Conservation (phyloP, 352 stramenopile genomes). For the Aphanomyces astaci region DNA sequence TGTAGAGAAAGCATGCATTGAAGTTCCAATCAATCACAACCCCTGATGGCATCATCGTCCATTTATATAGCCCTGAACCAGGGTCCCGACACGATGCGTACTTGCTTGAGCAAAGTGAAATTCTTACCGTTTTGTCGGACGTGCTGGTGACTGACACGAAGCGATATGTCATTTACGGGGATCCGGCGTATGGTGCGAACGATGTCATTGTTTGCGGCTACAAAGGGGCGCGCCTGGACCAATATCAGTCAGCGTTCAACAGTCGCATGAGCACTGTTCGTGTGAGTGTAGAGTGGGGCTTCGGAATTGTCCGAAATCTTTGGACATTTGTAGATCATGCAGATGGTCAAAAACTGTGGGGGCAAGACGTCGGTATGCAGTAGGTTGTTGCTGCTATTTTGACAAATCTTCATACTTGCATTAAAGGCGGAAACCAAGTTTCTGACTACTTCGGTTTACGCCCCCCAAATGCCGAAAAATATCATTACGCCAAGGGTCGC, state of each 20-base stretch:
- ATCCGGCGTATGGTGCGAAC: not conserved
- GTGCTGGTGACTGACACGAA: not conserved
- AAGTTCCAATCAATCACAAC: not conserved
- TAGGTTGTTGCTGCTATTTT: slow-evolving; percentile 11
- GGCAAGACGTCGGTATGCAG: slow-evolving; percentile 5
- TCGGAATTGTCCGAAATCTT: slow-evolving; percentile 12
- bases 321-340: slow-evolving; percentile 5
- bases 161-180: not conserved
- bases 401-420: slow-evolving; percentile 8
- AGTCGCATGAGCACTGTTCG: not conserved
- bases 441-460: not conserved
- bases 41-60: not conserved
- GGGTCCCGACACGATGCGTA: not conserved
- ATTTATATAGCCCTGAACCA: not conserved
- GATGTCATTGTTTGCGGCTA: not conserved
- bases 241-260: slow-evolving; percentile 7
- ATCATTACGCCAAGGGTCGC: not conserved
- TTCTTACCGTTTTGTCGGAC: not conserved
- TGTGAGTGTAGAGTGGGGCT: slow-evolving; percentile 16
- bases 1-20: slow-evolving; percentile 3
- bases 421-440: slow-evolving; percentile 3
- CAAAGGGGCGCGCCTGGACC: not conserved
- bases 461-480: not conserved
- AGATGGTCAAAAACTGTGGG: not conserved
- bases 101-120: not conserved